Evolutionary conservation across 2,329 filamentous ascomycete genomes (phyloP), one percentile per base, ranked within the genome.

Genomic region (Aspergillus glaucus): DNA sequence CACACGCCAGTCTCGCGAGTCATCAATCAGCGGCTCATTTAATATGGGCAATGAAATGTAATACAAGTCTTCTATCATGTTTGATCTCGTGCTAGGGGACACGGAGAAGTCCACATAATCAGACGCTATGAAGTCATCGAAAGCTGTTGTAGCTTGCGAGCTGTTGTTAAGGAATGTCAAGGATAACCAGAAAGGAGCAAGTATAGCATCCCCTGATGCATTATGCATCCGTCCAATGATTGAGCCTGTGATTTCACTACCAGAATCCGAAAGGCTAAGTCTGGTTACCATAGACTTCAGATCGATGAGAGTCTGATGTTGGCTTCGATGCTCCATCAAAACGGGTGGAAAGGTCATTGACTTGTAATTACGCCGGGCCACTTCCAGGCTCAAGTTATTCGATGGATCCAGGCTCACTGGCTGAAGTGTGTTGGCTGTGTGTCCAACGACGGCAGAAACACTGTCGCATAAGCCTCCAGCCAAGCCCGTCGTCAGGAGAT

Each of bases 161-260:
- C 77, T 74, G 3, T 79, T 76, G 60, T 84, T 83, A 7, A 91
- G 68, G 1, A 92, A 76, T 56, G 87, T 81, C 49, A 91, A 81
- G 0, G 86, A 80, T 3, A 95, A 73, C 91, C 91, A 96, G 58
- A 88, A 87, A 2, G 85, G 81, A 10, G 88, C 82, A 22, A 92
- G 67, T 54, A 84, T 80, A 32, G 75, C 73, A 15, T 80, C 73
- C 0, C 81, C 79, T 3, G 76, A 72, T 3, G 79, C 78, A 26
- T 80, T 75, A 46, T 80, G 79, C 4, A 85, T 69, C 48, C 79
- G 79, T 42, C 82, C 79, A 22, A 91, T 71, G 67, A 95, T 79
- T 19, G 82, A 80, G 15, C 75, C 75, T 4, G 82, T 81, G 43
- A 94, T 75, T 10, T 69, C 76, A 21, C 59, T 60, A 5, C 66